These are phyloP conservation scores for Cardamine occulta DNA, from an alignment of 345 rosid genomes.

Conservation along the genomic window DNA sequence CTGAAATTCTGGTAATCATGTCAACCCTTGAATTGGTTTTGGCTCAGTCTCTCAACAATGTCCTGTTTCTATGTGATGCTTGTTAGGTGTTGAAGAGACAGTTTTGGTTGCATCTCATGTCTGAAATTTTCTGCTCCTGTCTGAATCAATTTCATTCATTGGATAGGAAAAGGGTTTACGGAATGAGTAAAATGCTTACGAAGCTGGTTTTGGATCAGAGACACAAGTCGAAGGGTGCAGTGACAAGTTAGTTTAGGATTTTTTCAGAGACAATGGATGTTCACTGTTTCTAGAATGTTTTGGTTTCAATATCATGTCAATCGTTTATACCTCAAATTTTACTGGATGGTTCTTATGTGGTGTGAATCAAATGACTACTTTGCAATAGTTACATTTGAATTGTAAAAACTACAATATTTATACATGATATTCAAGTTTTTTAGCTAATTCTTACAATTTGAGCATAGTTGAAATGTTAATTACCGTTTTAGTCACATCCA, in stretches of 20 bases:
- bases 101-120: not conserved
- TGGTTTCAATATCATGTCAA: not conserved
- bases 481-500: too few relatives aligned
- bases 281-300: not conserved
- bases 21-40: not conserved
- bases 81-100: not conserved
- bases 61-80: not conserved
- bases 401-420: too few relatives aligned
- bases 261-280: not conserved
- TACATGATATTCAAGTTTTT: too few relatives aligned
- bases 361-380: not conserved
- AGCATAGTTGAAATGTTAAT: not conserved
- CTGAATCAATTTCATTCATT: not conserved
- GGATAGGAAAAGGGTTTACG: not conserved
- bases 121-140: not conserved
- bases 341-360: not conserved
- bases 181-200: constrained; percentile 46
- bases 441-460: not conserved
- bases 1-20: not conserved
- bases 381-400: too few relatives aligned
- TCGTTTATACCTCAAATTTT: not conserved
- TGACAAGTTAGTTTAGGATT: not conserved
- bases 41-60: not conserved
- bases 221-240: not conserved
- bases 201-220: constrained; percentile 31